phyloP scores from a whole-genome alignment of 2,329 filamentous ascomycete genomes.

The Myriosclerotinia duriaeana region DNA sequence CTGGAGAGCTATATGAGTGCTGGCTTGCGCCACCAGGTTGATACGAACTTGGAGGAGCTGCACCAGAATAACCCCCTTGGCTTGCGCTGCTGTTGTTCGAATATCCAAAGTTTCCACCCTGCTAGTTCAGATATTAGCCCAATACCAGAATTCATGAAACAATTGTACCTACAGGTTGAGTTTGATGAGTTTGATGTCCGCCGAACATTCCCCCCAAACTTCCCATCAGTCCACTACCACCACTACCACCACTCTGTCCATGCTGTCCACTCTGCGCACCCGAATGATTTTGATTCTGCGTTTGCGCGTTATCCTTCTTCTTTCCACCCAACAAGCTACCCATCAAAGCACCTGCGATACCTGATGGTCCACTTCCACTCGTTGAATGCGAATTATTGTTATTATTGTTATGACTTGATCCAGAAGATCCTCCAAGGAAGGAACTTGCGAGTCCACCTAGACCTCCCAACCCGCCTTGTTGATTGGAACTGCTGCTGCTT shows the following conservation, averaged over 20 bases:
- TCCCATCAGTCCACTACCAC: slow-evolving; percentile 35
- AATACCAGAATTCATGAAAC: not conserved
- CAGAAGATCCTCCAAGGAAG: slow-evolving; percentile 35
- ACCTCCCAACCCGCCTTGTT: slow-evolving; percentile 35
- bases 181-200: slow-evolving; percentile 30
- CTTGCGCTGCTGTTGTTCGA: slow-evolving; percentile 49
- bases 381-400: slow-evolving; percentile 36
- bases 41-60: slow-evolving; percentile 62
- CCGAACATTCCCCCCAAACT: slow-evolving; percentile 38
- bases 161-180: slow-evolving; percentile 29
- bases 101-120: slow-evolving; percentile 61
- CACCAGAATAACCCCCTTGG: slow-evolving; percentile 57
- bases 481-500: slow-evolving; percentile 23
- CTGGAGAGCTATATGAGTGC: slow-evolving; percentile 29
- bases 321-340: slow-evolving; percentile 56
- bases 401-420: slow-evolving; percentile 30
- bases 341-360: slow-evolving; percentile 45
- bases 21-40: slow-evolving; percentile 44
- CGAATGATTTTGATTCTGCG: slow-evolving; percentile 43
- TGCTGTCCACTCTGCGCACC: slow-evolving; percentile 38
- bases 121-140: slow-evolving; percentile 31
- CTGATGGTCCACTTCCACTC: slow-evolving; percentile 35
- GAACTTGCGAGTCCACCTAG: slow-evolving; percentile 46
- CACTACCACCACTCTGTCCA: slow-evolving; percentile 31
- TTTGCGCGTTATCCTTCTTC: slow-evolving; percentile 39